Conservation (phyloP, 2,329 filamentous ascomycete genomes). For the Alternaria gansuensis region DNA sequence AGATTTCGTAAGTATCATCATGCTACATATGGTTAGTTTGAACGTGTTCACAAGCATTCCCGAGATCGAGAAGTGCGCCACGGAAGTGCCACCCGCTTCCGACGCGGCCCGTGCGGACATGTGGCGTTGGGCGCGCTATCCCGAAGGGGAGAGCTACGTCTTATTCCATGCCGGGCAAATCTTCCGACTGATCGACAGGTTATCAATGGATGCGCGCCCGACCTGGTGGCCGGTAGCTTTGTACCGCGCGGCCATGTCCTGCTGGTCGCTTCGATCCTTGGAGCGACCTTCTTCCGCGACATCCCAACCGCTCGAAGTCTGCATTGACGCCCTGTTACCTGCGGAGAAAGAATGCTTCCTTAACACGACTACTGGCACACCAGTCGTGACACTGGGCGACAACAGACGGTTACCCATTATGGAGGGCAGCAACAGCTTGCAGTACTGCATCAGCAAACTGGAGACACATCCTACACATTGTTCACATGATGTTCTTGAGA, state of each 20-base stretch:
- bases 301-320: not conserved
- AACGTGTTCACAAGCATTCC: constrained; percentile 20
- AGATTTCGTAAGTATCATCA: constrained; percentile 14
- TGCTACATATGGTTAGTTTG: constrained; percentile 21
- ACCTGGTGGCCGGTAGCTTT: constrained; percentile 18
- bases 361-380: constrained; percentile 6
- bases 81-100: constrained; percentile 12
- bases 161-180: constrained; percentile 18
- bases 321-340: constrained; percentile 10
- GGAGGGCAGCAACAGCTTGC: constrained; percentile 5
- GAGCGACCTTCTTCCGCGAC: not conserved
- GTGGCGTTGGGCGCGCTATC: constrained; percentile 15
- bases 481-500: constrained; percentile 1
- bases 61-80: constrained; percentile 18
- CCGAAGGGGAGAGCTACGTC: constrained; percentile 15
- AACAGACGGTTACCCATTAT: constrained; percentile 5
- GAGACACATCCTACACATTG: constrained; percentile 8
- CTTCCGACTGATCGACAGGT: constrained; percentile 14
- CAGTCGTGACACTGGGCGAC: constrained; percentile 4
- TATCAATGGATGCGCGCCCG: constrained; percentile 10
- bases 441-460: constrained; percentile 14
- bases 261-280: constrained; percentile 13
- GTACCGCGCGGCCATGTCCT: constrained; percentile 16
- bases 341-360: constrained; percentile 11
- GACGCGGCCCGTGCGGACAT: constrained; percentile 7